A percentile compares a stretch with the other conserved stretches of the same genome.
These are phyloP conservation scores for Annulohypoxylon stygium DNA, from an alignment of 495 filamentous ascomycete species.

Conservation along the genomic window DNA sequence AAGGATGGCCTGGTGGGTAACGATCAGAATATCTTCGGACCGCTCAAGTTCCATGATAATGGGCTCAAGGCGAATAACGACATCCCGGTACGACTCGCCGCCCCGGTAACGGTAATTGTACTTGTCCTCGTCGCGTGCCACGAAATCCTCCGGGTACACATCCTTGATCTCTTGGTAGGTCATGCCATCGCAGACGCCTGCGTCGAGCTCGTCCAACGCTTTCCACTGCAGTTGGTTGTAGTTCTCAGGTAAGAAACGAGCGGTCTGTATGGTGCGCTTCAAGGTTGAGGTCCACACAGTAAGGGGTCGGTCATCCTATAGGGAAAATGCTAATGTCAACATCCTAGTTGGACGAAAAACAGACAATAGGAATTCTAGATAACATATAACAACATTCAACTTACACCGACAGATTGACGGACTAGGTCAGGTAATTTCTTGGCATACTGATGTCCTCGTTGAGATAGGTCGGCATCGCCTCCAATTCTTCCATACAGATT, in stretches of 20 bases:
- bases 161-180: conserved; percentile 94
- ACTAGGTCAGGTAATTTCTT: conserved; percentile 83
- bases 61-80: conserved; percentile 95
- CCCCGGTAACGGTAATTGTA: conserved; percentile 99
- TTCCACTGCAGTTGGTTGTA: conserved; percentile 98
- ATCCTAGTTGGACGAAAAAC: background rate
- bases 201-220: conserved; percentile 96
- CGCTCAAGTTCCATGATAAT: conserved; percentile 99
- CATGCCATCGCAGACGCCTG: conserved; percentile 94
- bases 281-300: conserved; percentile 98
- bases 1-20: conserved; percentile 96
- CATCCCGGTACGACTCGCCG: conserved; percentile 96
- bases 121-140: conserved; percentile 94
- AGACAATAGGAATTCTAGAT: background rate
- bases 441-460: conserved; percentile 89
- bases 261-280: conserved; percentile 91
- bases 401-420: conserved; percentile 79
- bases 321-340: conserved; percentile 21
- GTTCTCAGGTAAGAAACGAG: conserved; percentile 77
- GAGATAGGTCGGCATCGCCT: conserved; percentile 87
- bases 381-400: conserved; percentile 34
- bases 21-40: conserved; percentile 95
- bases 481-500: conserved; percentile 91
- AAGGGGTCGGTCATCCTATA: conserved; percentile 75
- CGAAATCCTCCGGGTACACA: conserved; percentile 92